These are phyloP conservation scores for Oryza australiensis DNA, from an alignment of 176 grass and related monocot species.

Conservation along the genomic window DNA sequence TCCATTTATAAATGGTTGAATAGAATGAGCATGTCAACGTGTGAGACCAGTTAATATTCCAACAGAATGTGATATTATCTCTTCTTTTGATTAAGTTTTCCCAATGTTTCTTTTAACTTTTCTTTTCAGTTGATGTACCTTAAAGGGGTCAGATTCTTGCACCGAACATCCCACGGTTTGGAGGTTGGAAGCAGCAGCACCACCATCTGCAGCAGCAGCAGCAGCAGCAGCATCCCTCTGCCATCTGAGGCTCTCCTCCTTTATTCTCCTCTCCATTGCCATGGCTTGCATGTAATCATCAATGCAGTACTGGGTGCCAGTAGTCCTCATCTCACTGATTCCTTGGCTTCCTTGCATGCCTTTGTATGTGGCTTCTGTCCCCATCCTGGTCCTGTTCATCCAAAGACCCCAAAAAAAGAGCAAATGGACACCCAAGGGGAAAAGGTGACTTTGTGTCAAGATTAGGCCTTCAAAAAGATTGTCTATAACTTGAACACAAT, in stretches of 20 bases:
- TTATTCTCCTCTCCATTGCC: constrained; percentile 64
- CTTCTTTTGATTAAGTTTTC: constrained; percentile 42
- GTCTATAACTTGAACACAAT: constrained; percentile 37
- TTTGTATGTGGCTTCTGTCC: constrained; percentile 48
- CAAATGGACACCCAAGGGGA: constrained; percentile 27
- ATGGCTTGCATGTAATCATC: constrained; percentile 85
- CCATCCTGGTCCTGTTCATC: constrained; percentile 58
- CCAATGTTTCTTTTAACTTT: constrained; percentile 10
- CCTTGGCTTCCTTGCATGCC: constrained; percentile 66
- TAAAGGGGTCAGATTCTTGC: constrained; percentile 75
- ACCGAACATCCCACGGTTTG: constrained; percentile 55
- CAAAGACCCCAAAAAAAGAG: constrained; percentile 33
- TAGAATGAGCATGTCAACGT: constrained; percentile 4
- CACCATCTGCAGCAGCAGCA: constrained; percentile 5
- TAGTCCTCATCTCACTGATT: constrained; percentile 49
- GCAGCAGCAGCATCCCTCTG: constrained; percentile 62
- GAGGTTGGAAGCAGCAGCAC: constrained; percentile 48
- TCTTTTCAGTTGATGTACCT: constrained; percentile 60
- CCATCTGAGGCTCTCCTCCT: constrained; percentile 63
- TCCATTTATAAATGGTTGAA: background rate
- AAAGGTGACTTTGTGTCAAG: constrained; percentile 48
- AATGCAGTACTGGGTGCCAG: constrained; percentile 58
- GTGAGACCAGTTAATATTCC: constrained; percentile 38
- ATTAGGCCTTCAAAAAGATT: constrained; percentile 44
- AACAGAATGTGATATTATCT: constrained; percentile 26